phyloP scores from a whole-genome alignment of 73 alveolate species.

The Halteria grandinella region DNA sequence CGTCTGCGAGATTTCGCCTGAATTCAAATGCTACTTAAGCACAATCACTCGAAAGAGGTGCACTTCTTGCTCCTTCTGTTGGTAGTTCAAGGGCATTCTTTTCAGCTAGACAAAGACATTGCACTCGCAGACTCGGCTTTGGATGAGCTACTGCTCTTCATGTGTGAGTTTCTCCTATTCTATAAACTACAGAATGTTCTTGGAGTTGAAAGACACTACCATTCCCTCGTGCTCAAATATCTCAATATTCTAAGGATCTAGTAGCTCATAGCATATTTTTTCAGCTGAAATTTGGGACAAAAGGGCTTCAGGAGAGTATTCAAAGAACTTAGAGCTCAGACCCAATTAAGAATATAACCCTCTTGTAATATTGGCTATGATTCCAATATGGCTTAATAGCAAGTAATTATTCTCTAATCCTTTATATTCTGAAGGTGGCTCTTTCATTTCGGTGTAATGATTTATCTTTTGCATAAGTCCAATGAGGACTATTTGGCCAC shows the following conservation, averaged over 20 bases:
- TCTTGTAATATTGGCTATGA: slow-evolving; percentile 17
- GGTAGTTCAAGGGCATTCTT: no score
- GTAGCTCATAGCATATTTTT: slow-evolving; percentile 18
- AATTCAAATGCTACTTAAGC: no score
- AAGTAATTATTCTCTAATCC: slow-evolving; percentile 3
- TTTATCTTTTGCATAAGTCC: slow-evolving; percentile 42
- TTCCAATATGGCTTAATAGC: slow-evolving; percentile 21
- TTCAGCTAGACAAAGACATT: no score
- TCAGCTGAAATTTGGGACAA: neutral
- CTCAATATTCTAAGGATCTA: neutral
- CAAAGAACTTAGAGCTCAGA: slow-evolving; percentile 22
- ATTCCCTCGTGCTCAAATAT: slow-evolving; percentile 27
- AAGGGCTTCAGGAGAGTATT: slow-evolving; percentile 14
- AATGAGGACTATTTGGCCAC: slow-evolving; percentile 7
- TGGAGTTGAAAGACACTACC: neutral
- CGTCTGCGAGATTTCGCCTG: no score
- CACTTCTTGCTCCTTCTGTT: no score
- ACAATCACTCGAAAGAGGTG: no score
- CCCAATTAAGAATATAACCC: slow-evolving; percentile 29
- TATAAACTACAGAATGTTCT: slow-evolving; percentile 16
- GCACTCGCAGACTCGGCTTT: no score
- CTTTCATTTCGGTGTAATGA: slow-evolving; percentile 5
- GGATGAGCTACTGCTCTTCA: no score
- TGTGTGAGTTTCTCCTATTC: slow-evolving; percentile 11
- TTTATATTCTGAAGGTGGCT: slow-evolving; percentile 17